Evolutionary conservation across 176 grass and related monocot species (phyloP).

Genomic region (Dactylis glomerata): DNA sequence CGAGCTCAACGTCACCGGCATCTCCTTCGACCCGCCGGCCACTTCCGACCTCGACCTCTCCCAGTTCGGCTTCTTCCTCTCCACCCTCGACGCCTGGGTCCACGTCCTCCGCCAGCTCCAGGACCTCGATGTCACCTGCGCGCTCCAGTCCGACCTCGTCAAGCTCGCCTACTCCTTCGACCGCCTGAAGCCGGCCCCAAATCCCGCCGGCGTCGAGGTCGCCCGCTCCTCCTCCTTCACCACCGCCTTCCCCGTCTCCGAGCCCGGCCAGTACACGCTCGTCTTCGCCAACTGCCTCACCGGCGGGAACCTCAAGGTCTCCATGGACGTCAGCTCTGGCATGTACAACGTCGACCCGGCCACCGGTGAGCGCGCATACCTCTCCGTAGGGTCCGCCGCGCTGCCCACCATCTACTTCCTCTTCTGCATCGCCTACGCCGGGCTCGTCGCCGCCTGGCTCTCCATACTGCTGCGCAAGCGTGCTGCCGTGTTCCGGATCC

Average conservation of each 20-base stretch:
- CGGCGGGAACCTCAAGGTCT: conserved; percentile 44
- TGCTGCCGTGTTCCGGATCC: conserved; percentile 80
- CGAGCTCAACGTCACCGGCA: conserved; percentile 82
- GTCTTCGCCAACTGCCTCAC: conserved; percentile 94
- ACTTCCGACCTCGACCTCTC: conserved; percentile 61
- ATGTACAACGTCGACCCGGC: conserved; percentile 85
- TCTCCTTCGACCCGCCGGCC: conserved; percentile 55
- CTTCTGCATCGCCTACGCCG: conserved; percentile 69
- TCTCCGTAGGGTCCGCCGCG: conserved; percentile 70
- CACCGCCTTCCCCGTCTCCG: conserved; percentile 26
- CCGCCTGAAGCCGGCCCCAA: conserved; percentile 58
- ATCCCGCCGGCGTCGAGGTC: conserved; percentile 60
- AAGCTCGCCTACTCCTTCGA: conserved; percentile 81
- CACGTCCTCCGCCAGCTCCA: conserved; percentile 85
- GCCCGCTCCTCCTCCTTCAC: conserved; percentile 79
- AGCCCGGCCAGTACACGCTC: conserved; percentile 89
- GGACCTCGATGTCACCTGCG: conserved; percentile 88
- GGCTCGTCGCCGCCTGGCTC: conserved; percentile 60
- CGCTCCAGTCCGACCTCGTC: conserved; percentile 80
- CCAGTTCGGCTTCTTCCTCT: conserved; percentile 96
- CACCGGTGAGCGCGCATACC: conserved; percentile 57
- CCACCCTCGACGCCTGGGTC: conserved; percentile 86
- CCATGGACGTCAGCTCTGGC: conserved; percentile 78
- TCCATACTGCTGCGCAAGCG: conserved; percentile 77
- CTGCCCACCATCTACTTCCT: conserved; percentile 80